Conservation (phyloP, 2,329 filamentous ascomycete genomes). For the Ophiostoma tasmaniense region DNA sequence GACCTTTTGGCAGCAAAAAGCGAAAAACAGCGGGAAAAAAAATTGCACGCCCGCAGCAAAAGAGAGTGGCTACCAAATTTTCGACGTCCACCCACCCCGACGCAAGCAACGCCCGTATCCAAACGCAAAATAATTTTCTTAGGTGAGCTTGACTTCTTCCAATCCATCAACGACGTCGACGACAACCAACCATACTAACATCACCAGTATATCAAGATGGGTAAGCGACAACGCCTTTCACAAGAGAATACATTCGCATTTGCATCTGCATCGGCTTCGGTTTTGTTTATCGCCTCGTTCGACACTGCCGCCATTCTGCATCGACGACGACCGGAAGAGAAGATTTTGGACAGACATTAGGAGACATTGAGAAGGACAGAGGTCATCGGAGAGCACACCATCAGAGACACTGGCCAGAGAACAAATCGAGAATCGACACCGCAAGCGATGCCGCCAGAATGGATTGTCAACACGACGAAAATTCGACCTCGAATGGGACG, state of each 20-base stretch:
- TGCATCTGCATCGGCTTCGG: neutral
- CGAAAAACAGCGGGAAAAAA: constrained; percentile 15
- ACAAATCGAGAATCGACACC: neutral
- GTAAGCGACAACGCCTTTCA: constrained; percentile 2
- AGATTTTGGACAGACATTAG: neutral
- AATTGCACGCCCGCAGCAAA: constrained; percentile 11
- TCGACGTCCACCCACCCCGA: constrained; percentile 18
- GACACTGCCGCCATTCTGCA: constrained; percentile 10
- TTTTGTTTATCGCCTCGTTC: neutral
- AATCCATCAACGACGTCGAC: constrained; percentile 19
- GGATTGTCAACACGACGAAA: neutral
- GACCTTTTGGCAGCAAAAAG: neutral
- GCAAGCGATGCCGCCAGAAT: neutral
- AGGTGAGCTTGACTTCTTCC: constrained; percentile 18
- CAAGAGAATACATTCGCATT: neutral
- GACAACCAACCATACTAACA: constrained; percentile 25
- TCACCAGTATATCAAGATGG: constrained; percentile 9
- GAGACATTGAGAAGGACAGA: neutral
- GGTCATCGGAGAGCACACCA: neutral
- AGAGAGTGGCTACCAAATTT: constrained; percentile 18
- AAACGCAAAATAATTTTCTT: constrained; percentile 21
- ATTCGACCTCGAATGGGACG: neutral
- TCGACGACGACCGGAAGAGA: constrained; percentile 1
- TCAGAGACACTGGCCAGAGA: neutral
- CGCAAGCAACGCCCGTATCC: constrained; percentile 14